These are phyloP conservation scores for Arthrobotrys sphaeroides DNA, from an alignment of 2,329 filamentous ascomycete genomes.

Conservation along the genomic window DNA sequence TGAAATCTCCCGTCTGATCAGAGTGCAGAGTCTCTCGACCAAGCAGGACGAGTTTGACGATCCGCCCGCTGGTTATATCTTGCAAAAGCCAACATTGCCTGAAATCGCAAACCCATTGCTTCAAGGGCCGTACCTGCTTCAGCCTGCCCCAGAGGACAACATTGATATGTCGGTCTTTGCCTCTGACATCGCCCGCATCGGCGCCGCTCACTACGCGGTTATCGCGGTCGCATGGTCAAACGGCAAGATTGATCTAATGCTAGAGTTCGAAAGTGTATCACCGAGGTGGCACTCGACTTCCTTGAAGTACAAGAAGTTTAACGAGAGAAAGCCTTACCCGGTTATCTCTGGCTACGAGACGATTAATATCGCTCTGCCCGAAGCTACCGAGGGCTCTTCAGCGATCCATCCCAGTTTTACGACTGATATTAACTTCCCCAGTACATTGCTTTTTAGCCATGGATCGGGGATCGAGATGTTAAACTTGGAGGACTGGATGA, in stretches of 20 bases:
- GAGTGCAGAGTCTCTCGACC: slow-evolving; percentile 33
- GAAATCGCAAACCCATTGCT: slow-evolving; percentile 53
- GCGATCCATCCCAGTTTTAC: slow-evolving; percentile 56
- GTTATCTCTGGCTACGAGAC: slow-evolving; percentile 57
- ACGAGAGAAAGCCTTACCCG: slow-evolving; percentile 51
- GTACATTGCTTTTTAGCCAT: slow-evolving; percentile 56
- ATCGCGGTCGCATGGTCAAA: slow-evolving; percentile 44
- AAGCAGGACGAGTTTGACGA: slow-evolving; percentile 37
- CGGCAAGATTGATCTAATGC: slow-evolving; percentile 53
- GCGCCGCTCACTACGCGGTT: slow-evolving; percentile 34
- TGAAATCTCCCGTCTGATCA: slow-evolving; percentile 43
- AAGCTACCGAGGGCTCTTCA: slow-evolving; percentile 34
- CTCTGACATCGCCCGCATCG: slow-evolving; percentile 57
- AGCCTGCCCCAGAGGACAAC: slow-evolving; percentile 57
- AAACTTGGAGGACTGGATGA: slow-evolving; percentile 51
- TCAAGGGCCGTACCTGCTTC: slow-evolving; percentile 58
- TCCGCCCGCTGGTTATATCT: slow-evolving; percentile 34
- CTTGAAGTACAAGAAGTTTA: slow-evolving; percentile 52
- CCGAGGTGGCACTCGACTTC: slow-evolving; percentile 57
- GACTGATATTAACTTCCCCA: slow-evolving; percentile 54
- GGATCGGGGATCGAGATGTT: slow-evolving; percentile 55
- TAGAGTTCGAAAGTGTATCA: slow-evolving; percentile 56
- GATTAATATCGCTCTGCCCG: slow-evolving; percentile 49
- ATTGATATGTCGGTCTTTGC: slow-evolving; percentile 54
- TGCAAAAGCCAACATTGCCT: slow-evolving; percentile 25